Percentiles rank a stretch among this genome's conserved stretches.
Evolutionary conservation across 2,329 filamentous ascomycete species (phyloP).

Genomic region (Huntiella decipiens): DNA sequence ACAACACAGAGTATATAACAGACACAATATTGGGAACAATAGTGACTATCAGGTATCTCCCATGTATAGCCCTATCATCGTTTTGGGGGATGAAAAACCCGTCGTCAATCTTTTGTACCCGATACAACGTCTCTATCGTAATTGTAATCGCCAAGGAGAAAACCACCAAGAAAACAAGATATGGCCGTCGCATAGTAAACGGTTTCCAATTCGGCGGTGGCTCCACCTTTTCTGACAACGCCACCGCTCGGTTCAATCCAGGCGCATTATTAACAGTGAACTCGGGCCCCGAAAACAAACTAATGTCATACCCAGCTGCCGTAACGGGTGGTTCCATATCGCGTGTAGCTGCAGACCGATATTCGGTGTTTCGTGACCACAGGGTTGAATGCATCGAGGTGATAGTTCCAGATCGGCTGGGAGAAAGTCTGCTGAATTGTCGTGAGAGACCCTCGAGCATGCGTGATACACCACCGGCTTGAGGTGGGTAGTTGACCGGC

Average conservation of each 20-base stretch:
- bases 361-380: too few species aligned
- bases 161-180: conserved; percentile 32
- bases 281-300: conserved; percentile 28
- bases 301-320: conserved; percentile 27
- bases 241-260: not conserved
- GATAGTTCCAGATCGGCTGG: too few species aligned
- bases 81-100: conserved; percentile 31
- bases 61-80: conserved; percentile 30
- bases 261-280: not conserved
- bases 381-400: too few species aligned
- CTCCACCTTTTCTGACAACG: not conserved
- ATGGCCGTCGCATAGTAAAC: conserved; percentile 44
- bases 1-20: conserved; percentile 43
- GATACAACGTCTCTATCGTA: conserved; percentile 36
- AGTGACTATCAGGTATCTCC: conserved; percentile 41
- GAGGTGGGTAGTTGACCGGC: too few species aligned
- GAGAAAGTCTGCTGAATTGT: too few species aligned
- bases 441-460: too few species aligned
- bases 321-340: not conserved
- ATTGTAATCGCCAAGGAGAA: conserved; percentile 33
- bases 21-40: conserved; percentile 43
- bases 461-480: too few species aligned
- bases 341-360: not conserved
- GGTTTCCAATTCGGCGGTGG: conserved; percentile 43
- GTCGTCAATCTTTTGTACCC: conserved; percentile 15